Base-by-base conservation (phyloP, 495 filamentous ascomycete genomes). In the Aspergillus homomorphus region DNA sequence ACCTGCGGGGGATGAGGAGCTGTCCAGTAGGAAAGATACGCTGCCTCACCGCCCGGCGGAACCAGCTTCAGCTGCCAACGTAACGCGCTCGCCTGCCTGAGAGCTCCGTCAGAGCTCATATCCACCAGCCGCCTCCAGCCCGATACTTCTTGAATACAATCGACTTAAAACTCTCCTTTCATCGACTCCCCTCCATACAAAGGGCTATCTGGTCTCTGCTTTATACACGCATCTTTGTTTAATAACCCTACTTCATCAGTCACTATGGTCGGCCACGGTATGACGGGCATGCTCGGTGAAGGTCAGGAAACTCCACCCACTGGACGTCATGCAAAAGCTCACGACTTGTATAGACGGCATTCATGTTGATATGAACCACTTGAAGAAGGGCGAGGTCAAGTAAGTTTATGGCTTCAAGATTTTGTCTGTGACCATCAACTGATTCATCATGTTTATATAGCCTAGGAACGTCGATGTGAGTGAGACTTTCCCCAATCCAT, bases 391-490 rank as follows among this genome's bases (percentile, higher is more conserved):
- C 45, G 91, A 95, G 74, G 84, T 85, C 70, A 96, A 98, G 92
- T 96, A 81, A 76, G 88, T 79, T 21, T 23, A 14, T 28, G 33
- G 33, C 2, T 38, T 38, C 12, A 14, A 14, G 33, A 38, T 38
- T 12, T 38, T 12, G 12, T 10, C 2, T 38, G 33, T 6, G 33
- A 2, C 33, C 2, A 2, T 38, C 5, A 38, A 38, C 33, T 38
- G 33, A 38, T 14, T 6, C 15, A 38, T 12, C 33, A 9, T 38
- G 33, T 12, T 12, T 59, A 12, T 59, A 91, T 30, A 68, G 93
- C 76, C 82, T 98, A 59, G 94, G 94, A 77, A 98, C 94, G 62
- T 97, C 94, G 55, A 98, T 98, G 92, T 98, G 81, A 83, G 89
- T 73, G 26, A 49, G 22, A 10, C 15, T 62, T 45, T 2, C 8